Base-by-base conservation (phyloP, 768 basidiomycete species). In the Termitomyces sp. region DNA sequence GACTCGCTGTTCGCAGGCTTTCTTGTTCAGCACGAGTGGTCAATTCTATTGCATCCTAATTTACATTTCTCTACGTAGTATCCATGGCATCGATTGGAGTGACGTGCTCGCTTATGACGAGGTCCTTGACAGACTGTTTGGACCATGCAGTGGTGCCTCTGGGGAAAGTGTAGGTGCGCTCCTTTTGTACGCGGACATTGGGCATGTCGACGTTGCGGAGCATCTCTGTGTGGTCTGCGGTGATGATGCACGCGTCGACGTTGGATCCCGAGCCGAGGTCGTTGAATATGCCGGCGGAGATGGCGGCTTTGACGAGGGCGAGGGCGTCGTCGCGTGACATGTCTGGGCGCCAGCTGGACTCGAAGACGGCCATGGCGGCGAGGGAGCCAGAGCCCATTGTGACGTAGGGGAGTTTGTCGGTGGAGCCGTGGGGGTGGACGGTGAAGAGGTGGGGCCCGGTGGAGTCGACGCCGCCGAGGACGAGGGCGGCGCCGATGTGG, bases 251-350 rank as follows among this genome's bases (percentile, higher is more conserved):
- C 1, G 94, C 96, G 71, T 99, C 97, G 65, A 98, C 84, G 69
- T 99, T 98, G n/a, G 92, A 94, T 43, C 97, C 97, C 0, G 96
- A 98, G 4, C 97, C 97, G 34, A 98, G 84, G 77, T 99, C 97
- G 76, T 99, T 98, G 83, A 97, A 98, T n/a, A n/a, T 95, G 81
- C 97, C 97, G 2, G 93, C 91, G 24, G 89, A 86, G 65, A 99
- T 86, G 46, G 97, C 95, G 39, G 84, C 79, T 57, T 88, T 84
- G 37, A 98, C 94, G 20, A 98, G 79, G 6, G 77, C 75, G 49
- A 98, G 82, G 3, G 94, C 96, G 26, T 89, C 87, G 42, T 84
- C 81, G 41, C 90, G 83, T n/a, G n/a, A n/a, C 84, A 99, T 83
- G 69, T 90, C n/a, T 31, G 90, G 78, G 67, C 76, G 80, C 94